A percentile compares a stretch with the other conserved stretches of the same genome.
These are phyloP conservation scores for Amanita subjunquillea DNA, from an alignment of 768 basidiomycete genomes.

Conservation along the genomic window DNA sequence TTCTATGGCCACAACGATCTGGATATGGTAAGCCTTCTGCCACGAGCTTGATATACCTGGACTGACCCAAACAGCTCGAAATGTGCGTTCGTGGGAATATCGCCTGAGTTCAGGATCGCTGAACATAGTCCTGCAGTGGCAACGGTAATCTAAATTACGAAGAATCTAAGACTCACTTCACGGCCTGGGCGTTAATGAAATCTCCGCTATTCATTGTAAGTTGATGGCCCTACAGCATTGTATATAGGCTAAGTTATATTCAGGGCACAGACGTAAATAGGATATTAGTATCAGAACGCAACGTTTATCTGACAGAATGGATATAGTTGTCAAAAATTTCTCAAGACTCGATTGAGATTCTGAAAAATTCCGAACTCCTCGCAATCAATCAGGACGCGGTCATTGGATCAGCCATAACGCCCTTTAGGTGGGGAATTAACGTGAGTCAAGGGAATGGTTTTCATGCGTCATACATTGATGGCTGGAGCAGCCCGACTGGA, in stretches of 20 bases:
- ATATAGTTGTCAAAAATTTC: constrained; percentile 38
- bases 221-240: background rate
- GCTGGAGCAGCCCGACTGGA: constrained; percentile 29
- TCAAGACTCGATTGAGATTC: constrained; percentile 38
- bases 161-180: constrained; percentile 62
- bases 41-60: constrained; percentile 1
- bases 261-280: constrained; percentile 25
- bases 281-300: background rate
- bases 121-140: constrained; percentile 27
- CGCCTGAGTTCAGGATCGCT: constrained; percentile 1
- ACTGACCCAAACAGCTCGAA: constrained; percentile 33
- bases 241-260: background rate
- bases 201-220: constrained; percentile 49
- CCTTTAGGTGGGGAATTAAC: constrained; percentile 63
- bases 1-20: constrained; percentile 63
- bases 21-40: constrained; percentile 39
- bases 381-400: constrained; percentile 63
- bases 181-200: constrained; percentile 65
- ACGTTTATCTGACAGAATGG: background rate
- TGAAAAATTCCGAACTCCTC: constrained; percentile 55
- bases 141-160: constrained; percentile 53
- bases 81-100: constrained; percentile 26
- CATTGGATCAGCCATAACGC: constrained; percentile 47
- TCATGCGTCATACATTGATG: background rate
- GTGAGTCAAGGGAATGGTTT: constrained; percentile 18